These are phyloP conservation scores for Microbotryum lychnidis-dioicae DNA, from an alignment of 1,284 basidiomycete genomes.

Conservation along the genomic window DNA sequence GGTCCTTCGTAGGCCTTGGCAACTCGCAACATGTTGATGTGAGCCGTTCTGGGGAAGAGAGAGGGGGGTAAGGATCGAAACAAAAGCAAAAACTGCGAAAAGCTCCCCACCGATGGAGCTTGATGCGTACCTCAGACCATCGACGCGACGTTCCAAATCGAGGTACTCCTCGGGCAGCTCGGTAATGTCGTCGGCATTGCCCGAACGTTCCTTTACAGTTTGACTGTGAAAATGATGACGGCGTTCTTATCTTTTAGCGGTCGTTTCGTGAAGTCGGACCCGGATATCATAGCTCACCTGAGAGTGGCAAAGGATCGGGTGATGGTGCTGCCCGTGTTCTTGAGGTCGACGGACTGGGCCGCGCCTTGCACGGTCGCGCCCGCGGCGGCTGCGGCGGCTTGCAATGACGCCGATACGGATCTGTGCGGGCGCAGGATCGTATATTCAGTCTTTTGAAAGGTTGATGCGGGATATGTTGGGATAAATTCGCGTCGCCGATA, in stretches of 20 bases:
- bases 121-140: slow-evolving; percentile 61
- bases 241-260: no score
- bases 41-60: slow-evolving; percentile 44
- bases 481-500: no score
- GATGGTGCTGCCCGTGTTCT: slow-evolving; percentile 25
- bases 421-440: neutral
- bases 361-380: slow-evolving; percentile 18
- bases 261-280: no score
- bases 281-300: neutral
- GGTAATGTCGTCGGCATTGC: slow-evolving; percentile 86
- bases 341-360: slow-evolving; percentile 26
- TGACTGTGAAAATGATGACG: slow-evolving; percentile 10
- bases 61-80: no score
- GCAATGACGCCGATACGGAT: slow-evolving; percentile 7
- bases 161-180: slow-evolving; percentile 92
- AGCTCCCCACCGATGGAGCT: no score
- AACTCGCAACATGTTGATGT: slow-evolving; percentile 67
- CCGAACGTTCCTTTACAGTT: slow-evolving; percentile 62
- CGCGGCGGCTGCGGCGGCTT: slow-evolving; percentile 19
- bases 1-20: slow-evolving; percentile 56
- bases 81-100: no score
- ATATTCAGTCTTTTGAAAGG: neutral
- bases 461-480: neutral
- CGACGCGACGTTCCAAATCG: slow-evolving; percentile 87
- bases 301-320: slow-evolving; percentile 20